phyloP scores from a whole-genome alignment of 1,284 basidiomycete species.

The Ganoderma sp. region DNA sequence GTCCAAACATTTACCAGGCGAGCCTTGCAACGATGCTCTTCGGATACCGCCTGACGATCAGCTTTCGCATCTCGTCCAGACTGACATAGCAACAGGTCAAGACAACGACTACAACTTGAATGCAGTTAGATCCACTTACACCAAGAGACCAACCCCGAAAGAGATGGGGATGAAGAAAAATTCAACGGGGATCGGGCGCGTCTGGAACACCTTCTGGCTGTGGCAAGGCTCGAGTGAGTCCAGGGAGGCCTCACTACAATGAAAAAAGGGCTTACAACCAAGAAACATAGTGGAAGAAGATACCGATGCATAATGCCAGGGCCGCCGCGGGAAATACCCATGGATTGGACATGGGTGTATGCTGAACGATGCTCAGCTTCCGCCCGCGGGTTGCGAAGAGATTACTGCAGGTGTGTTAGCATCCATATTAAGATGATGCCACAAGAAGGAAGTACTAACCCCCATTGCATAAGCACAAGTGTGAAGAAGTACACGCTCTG shows the following conservation, averaged over 20 bases:
- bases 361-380: slow-evolving; percentile 54
- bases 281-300: slow-evolving; percentile 62
- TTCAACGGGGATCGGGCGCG: slow-evolving; percentile 56
- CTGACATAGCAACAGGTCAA: slow-evolving; percentile 25
- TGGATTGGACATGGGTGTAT: slow-evolving; percentile 49
- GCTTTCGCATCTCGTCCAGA: slow-evolving; percentile 49
- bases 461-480: slow-evolving; percentile 72
- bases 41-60: slow-evolving; percentile 43
- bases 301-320: slow-evolving; percentile 49
- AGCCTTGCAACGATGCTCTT: slow-evolving; percentile 43
- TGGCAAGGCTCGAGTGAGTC: slow-evolving; percentile 21
- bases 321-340: slow-evolving; percentile 56
- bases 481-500: slow-evolving; percentile 65
- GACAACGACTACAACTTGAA: background rate
- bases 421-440: background rate
- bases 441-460: slow-evolving; percentile 33
- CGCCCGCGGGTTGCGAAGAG: slow-evolving; percentile 56
- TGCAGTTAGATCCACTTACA: slow-evolving; percentile 29
- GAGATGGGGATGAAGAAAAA: slow-evolving; percentile 55
- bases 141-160: slow-evolving; percentile 44
- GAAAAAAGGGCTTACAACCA: slow-evolving; percentile 45
- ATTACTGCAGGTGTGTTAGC: slow-evolving; percentile 41
- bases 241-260: background rate
- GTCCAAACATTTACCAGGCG: slow-evolving; percentile 44
- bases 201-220: slow-evolving; percentile 59